phyloP scores from a whole-genome alignment of 257 asterid species.

The Cruciata laevipes region DNA sequence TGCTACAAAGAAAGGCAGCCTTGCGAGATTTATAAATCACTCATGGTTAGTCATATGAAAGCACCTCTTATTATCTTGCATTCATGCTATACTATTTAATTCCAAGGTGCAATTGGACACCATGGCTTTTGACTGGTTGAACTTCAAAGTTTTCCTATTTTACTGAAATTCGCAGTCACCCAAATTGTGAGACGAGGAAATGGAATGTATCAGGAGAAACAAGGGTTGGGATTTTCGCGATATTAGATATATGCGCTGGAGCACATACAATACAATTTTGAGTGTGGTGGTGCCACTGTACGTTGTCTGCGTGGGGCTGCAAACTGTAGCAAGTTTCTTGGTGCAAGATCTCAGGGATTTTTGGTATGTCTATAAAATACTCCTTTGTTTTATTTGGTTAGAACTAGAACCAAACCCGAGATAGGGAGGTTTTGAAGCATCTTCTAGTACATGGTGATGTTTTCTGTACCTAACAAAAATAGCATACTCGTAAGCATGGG shows the following conservation, averaged over 20 bases:
- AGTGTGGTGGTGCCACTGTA: too few relatives aligned
- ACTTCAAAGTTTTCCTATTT: neutral
- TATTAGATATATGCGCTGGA: too few relatives aligned
- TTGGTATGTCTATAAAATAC: constrained; percentile 36
- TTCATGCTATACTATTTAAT: constrained; percentile 3
- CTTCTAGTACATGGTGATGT: neutral
- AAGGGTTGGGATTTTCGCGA: too few relatives aligned
- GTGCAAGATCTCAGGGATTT: constrained; percentile 95
- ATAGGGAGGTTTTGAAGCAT: neutral
- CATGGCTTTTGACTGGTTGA: neutral
- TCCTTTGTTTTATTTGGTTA: too few relatives aligned
- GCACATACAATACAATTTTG: too few relatives aligned
- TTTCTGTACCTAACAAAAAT: too few relatives aligned
- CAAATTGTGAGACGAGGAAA: constrained; percentile 96
- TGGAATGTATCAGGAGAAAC: too few relatives aligned
- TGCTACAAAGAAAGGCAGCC: too few relatives aligned
- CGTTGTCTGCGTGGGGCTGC: too few relatives aligned
- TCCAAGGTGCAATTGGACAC: neutral
- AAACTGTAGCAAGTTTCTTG: too few relatives aligned
- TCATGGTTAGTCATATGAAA: constrained; percentile 56
- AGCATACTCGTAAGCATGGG: too few relatives aligned
- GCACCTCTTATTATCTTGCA: neutral
- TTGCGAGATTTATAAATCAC: too few relatives aligned
- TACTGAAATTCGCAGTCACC: constrained; percentile 49
- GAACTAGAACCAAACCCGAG: neutral